Base-by-base conservation (phyloP, 2,329 filamentous ascomycete species). In the Exophiala sp. region DNA sequence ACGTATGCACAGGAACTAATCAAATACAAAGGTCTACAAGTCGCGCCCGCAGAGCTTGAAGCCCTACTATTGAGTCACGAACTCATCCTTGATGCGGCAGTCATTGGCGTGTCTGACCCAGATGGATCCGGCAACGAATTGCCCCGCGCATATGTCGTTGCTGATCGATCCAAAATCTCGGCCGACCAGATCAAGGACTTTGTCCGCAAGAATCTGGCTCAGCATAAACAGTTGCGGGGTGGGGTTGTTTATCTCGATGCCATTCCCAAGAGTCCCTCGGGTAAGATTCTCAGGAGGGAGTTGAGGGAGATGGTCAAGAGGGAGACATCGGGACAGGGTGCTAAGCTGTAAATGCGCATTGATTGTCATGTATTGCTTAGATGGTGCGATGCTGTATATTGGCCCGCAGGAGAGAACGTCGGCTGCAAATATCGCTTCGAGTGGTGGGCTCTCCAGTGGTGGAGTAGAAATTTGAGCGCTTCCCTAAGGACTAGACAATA, bases 11-110 rank as follows among this genome's bases (percentile, higher is more conserved):
- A 87, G 72, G 72, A 69, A 50, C 63, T 70, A 21, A 72, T 72
- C 64, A 79, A 85, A 68, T 83, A 77, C 66, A 84, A 87, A 67
- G 61, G 72, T 39, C 47, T 76, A 33, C 75, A 78, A 64, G 74
- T 78, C 12, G 72, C 76, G 8, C 76, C 76, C 1, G 74, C 75
- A 0, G 76, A 78, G 53, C 64, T 79, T 1, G 76, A 78, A 64
- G 73, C 69, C 1, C 45, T 75, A 32, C 64, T 79, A 0, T 50
- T 78, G 2, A 66, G 64, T 6, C 72, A 78, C 54, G 65, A 67
- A 1, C 55, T 65, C 2, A 67, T 78, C 3, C 57, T 66, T 1
- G 76, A 79, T 60, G 74, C 72, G 1, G 73, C 73, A 7, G 76
- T 79, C 18, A 75, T 78, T 39, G 74, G 73, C 4, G 65, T 75